Evolutionary conservation across 1,284 basidiomycete species (phyloP).

Genomic region (Flammula alnicola): DNA sequence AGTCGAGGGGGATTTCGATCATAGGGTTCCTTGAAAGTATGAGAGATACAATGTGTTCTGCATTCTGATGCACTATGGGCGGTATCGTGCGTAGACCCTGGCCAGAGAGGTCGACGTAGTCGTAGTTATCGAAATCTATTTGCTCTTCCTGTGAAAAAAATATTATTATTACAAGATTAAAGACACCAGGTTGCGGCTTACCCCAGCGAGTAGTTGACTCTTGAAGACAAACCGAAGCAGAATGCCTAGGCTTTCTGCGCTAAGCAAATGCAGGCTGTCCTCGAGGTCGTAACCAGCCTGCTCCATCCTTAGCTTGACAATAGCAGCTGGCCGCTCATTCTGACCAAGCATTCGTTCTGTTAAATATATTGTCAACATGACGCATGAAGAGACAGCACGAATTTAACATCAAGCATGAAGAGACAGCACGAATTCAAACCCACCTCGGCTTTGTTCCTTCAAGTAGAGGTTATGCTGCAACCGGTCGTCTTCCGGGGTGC

Average conservation of each 20-base stretch:
- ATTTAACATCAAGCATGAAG: background rate
- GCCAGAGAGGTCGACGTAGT: constrained; percentile 85
- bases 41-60: constrained; percentile 85
- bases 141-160: constrained; percentile 63
- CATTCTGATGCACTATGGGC: constrained; percentile 86
- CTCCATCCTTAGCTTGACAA: constrained; percentile 83
- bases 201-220: constrained; percentile 69
- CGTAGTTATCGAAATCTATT: constrained; percentile 75
- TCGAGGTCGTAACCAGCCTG: constrained; percentile 90
- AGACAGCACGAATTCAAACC: constrained; percentile 33
- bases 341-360: constrained; percentile 82
- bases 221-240: constrained; percentile 90
- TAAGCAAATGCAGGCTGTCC: constrained; percentile 83
- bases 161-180: background rate
- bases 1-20: constrained; percentile 95
- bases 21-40: constrained; percentile 96
- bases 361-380: background rate
- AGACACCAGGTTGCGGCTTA: constrained; percentile 39
- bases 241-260: constrained; percentile 84
- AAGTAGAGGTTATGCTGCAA: constrained; percentile 81
- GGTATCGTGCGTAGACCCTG: constrained; percentile 91
- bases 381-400: background rate
- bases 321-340: constrained; percentile 85
- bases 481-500: constrained; percentile 49
- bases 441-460: constrained; percentile 84